Base-by-base conservation (phyloP, 768 basidiomycete genomes). In the Piloderma croceum region DNA sequence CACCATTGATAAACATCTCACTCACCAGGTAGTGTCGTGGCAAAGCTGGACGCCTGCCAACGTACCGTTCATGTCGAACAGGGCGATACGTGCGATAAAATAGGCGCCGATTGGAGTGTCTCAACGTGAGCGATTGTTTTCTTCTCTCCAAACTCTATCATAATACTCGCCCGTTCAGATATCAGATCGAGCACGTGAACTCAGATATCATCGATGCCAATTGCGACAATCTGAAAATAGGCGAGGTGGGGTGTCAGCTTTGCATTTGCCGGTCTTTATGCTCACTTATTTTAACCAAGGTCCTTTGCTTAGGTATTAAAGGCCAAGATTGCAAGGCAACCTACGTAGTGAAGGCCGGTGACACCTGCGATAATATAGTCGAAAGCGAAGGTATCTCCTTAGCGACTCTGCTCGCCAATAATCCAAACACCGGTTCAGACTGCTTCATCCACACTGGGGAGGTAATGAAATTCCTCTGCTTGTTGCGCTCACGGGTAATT, bases 101-200 rank as follows among this genome's bases (percentile, higher is more conserved):
- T 81, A 53, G 76, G 70, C 19, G 65, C 64, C 4, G 57, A 61
- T 3, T 53, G 70, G 41, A 65, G 64, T 43, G 68, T 66, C 21
- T 75, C 76, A 6, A 73, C 71, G 65, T 81, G 53, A 48, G 64
- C 51, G 21, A 12, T 34, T 32, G 40, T 32, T 27, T 13, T 31
- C 35, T 18, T 39, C 21, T 7, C 36, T 0, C 21, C 21, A 7
- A 10, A 19, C 15, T 33, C 24, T 36, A 20, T 38, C 15, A 21
- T 12, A 32, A 21, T 27, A 24, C 6, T 25, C 9, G 3, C 36
- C 19, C 18, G 11, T 24, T 35, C 42, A 78, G 76, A 0, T 79
- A 68, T 62, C 82, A 85, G 57, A 72, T 85, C 43, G 70, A 72
- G 18, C 42, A 64, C 27, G 73, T 75, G 45, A 79, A 77, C 57